phyloP scores from a whole-genome alignment of 495 filamentous ascomycete genomes.

The Chaetomium fimeti region DNA sequence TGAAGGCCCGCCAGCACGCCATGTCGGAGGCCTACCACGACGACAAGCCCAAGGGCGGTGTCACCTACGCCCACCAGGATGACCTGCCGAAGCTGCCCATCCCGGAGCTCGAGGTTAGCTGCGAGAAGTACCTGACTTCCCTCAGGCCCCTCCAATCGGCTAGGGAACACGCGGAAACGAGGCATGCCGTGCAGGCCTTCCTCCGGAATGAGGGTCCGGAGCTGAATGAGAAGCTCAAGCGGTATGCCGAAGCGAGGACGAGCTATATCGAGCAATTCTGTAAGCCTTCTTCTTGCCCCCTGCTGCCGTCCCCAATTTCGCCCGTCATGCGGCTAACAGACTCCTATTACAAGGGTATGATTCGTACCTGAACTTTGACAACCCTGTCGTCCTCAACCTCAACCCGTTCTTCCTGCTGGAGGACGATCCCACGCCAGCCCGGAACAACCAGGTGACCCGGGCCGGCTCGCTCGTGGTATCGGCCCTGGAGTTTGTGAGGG shows the following conservation, averaged over 20 bases:
- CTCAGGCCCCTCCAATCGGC: conserved; percentile 75
- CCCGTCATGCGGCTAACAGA: not conserved
- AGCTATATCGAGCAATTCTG: conserved; percentile 99
- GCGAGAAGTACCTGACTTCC: conserved; percentile 75
- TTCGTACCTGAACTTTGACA: conserved; percentile 97
- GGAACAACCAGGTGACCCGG: conserved; percentile 93
- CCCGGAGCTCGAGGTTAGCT: conserved; percentile 81
- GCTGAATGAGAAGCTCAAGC: conserved; percentile 84
- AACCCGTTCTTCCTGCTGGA: conserved; percentile 98
- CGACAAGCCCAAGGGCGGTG: conserved; percentile 54
- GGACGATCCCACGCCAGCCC: conserved; percentile 93
- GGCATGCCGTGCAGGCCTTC: conserved; percentile 79
- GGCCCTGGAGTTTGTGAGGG: conserved; percentile 86
- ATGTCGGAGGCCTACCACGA: conserved; percentile 40
- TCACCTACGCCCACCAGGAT: conserved; percentile 89
- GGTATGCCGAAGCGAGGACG: conserved; percentile 87
- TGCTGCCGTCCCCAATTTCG: not conserved
- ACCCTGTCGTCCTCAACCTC: conserved; percentile 93
- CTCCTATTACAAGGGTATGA: conserved; percentile 74
- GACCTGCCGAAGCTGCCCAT: conserved; percentile 89
- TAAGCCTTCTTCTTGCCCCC: conserved; percentile 49
- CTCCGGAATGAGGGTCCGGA: conserved; percentile 77
- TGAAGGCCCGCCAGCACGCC: conserved; percentile 32
- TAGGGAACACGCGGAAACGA: conserved; percentile 82
- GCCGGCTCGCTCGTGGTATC: conserved; percentile 91